Evolutionary conservation across 1,284 basidiomycete species (phyloP).

Genomic region (Rhodotorula mucilaginosa): DNA sequence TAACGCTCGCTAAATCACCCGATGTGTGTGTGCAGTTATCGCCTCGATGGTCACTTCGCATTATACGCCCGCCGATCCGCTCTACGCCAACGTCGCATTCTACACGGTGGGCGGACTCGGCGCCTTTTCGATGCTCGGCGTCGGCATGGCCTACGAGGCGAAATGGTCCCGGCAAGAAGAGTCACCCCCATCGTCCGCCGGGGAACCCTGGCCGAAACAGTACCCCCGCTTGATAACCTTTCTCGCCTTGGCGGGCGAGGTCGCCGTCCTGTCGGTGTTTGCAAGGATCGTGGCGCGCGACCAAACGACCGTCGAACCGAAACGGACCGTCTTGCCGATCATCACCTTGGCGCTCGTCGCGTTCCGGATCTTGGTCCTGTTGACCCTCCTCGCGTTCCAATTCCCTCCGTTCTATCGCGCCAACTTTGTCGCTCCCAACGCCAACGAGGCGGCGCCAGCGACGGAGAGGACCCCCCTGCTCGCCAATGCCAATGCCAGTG

Average conservation of each 20-base stretch:
- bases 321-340: conserved; percentile 13
- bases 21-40: conserved; percentile 18
- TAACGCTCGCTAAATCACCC: no score
- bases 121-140: conserved; percentile 20
- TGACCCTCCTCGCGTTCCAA: conserved; percentile 28
- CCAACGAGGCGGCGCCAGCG: not conserved
- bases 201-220: conserved; percentile 7
- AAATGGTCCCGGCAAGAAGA: conserved; percentile 11
- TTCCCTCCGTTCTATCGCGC: conserved; percentile 25
- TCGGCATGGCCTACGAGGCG: conserved; percentile 28
- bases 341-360: conserved; percentile 27
- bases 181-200: not conserved
- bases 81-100: conserved; percentile 26
- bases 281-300: conserved; percentile 24
- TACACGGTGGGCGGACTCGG: conserved; percentile 30
- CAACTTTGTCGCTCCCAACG: conserved; percentile 1
- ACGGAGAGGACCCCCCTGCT: conserved; percentile 29
- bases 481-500: not conserved
- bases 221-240: conserved; percentile 26
- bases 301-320: not conserved
- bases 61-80: conserved; percentile 17
- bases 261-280: conserved; percentile 24
- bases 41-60: conserved; percentile 25
- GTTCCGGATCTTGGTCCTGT: conserved; percentile 29
- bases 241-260: conserved; percentile 20